Evolutionary conservation across 139 green algal genomes (phyloP).

Genomic region (Choricystis sp.): DNA sequence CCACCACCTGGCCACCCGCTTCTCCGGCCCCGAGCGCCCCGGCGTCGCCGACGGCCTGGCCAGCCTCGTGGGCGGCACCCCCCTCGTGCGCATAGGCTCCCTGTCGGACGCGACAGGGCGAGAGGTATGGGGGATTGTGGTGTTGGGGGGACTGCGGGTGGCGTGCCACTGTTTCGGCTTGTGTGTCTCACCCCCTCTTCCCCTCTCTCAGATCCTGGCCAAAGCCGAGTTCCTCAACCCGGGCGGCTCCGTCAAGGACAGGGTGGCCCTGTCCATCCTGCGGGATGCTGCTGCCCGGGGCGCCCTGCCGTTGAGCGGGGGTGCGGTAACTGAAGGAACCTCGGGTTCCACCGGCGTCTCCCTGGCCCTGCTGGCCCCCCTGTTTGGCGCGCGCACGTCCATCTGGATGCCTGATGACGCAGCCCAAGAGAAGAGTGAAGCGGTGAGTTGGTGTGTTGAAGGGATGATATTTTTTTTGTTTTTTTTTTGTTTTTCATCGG

Average conservation of each 20-base stretch:
- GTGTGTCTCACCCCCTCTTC: neutral
- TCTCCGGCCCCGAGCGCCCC: too few relatives aligned
- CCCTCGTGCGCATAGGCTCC: constrained; percentile 50
- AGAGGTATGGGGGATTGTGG: constrained; percentile 20
- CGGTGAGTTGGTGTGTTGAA: too few relatives aligned
- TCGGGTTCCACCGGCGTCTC: constrained; percentile 72
- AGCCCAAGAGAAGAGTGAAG: constrained; percentile 63
- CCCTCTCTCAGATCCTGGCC: constrained; percentile 31
- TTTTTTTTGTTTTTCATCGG: too few relatives aligned
- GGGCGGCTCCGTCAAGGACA: constrained; percentile 79
- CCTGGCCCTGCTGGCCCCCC: constrained; percentile 59
- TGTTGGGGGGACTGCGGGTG: neutral
- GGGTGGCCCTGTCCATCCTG: constrained; percentile 74
- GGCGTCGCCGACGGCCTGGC: constrained; percentile 24
- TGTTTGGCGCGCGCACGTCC: constrained; percentile 45
- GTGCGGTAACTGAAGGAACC: constrained; percentile 82
- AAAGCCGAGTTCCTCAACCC: constrained; percentile 90
- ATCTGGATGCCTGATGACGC: constrained; percentile 87
- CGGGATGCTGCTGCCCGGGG: constrained; percentile 38
- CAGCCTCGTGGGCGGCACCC: constrained; percentile 64
- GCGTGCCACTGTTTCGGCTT: neutral
- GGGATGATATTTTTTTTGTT: too few relatives aligned
- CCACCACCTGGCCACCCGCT: too few relatives aligned
- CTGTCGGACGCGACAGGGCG: constrained; percentile 62
- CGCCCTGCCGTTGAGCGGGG: constrained; percentile 30